Conservation (phyloP, 768 basidiomycete species). For the Mycena epipterygia region DNA sequence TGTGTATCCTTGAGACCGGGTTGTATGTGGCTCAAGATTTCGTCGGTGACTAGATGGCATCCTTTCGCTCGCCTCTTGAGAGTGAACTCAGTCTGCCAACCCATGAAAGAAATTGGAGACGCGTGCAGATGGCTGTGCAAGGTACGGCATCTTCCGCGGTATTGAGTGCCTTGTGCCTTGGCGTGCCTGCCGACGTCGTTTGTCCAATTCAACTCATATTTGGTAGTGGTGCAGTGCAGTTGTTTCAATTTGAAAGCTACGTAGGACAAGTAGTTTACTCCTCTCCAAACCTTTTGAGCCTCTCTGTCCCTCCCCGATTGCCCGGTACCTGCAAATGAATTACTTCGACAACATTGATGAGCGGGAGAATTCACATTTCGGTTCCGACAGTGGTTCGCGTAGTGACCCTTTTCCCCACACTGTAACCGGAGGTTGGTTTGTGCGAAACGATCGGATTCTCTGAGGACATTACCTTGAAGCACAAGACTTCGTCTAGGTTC, state of each 20-base stretch:
- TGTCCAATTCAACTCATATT: too few species aligned
- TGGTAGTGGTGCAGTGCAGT: too few species aligned
- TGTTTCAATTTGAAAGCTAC: too few species aligned
- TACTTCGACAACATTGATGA: background rate
- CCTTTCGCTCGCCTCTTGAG: conserved; percentile 69
- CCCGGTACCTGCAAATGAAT: conserved; percentile 67
- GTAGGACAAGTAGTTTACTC: conserved; percentile 32
- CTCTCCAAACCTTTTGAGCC: conserved; percentile 58
- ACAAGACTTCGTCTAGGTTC: conserved; percentile 87
- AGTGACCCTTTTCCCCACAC: conserved; percentile 95
- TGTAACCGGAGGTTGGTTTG: conserved; percentile 44
- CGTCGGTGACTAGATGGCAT: conserved; percentile 88
- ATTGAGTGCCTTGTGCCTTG: too few species aligned
- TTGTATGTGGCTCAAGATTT: conserved; percentile 75
- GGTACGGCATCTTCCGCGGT: too few species aligned
- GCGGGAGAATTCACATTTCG: conserved; percentile 63
- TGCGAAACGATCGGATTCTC: conserved; percentile 4
- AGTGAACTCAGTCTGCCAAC: conserved; percentile 90
- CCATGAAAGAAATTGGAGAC: conserved; percentile 77
- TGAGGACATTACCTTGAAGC: conserved; percentile 76
- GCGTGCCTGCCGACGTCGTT: too few species aligned
- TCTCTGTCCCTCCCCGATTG: conserved; percentile 87
- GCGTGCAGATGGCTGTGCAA: too few species aligned
- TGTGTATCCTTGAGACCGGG: conserved; percentile 78
- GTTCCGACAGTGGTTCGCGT: conserved; percentile 94